Evolutionary conservation across 2,329 filamentous ascomycete species (phyloP).

Genomic region (Fusarium sp.): DNA sequence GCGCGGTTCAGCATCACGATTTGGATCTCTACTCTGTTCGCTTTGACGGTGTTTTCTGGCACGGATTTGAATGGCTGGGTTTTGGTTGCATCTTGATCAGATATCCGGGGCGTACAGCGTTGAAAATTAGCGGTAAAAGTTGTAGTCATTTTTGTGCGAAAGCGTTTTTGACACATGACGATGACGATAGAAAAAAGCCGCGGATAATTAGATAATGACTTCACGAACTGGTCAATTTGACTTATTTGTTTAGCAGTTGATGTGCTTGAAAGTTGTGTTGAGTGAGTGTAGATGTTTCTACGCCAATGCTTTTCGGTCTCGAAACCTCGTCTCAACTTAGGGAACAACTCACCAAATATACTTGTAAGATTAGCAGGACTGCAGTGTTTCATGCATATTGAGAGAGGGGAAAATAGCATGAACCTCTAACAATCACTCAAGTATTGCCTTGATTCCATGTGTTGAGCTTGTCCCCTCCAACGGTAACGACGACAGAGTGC

Average conservation of each 20-base stretch:
- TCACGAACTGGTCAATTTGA: slow-evolving; percentile 18
- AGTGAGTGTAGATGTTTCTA: background rate
- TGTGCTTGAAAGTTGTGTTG: background rate
- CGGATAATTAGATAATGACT: slow-evolving; percentile 40
- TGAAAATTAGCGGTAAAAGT: slow-evolving; percentile 45
- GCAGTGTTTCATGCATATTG: background rate
- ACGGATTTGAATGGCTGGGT: slow-evolving; percentile 15
- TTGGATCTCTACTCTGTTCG: slow-evolving; percentile 42
- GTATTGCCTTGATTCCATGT: background rate
- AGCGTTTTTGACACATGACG: slow-evolving; percentile 37
- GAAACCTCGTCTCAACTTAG: background rate
- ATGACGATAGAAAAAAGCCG: slow-evolving; percentile 36
- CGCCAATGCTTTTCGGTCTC: background rate
- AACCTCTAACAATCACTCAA: background rate
- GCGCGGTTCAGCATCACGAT: slow-evolving; percentile 54
- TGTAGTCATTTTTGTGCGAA: slow-evolving; percentile 43
- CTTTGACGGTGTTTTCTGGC: slow-evolving; percentile 26
- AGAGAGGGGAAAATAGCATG: background rate
- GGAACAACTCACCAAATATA: background rate
- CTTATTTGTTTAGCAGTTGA: background rate
- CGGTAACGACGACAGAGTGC: background rate
- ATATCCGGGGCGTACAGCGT: slow-evolving; percentile 43
- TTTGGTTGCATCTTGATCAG: slow-evolving; percentile 39
- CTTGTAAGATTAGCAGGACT: background rate
- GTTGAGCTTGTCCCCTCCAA: background rate